Conservation (phyloP, 257 asterid genomes). For the Solanum chiquidenum region DNA sequence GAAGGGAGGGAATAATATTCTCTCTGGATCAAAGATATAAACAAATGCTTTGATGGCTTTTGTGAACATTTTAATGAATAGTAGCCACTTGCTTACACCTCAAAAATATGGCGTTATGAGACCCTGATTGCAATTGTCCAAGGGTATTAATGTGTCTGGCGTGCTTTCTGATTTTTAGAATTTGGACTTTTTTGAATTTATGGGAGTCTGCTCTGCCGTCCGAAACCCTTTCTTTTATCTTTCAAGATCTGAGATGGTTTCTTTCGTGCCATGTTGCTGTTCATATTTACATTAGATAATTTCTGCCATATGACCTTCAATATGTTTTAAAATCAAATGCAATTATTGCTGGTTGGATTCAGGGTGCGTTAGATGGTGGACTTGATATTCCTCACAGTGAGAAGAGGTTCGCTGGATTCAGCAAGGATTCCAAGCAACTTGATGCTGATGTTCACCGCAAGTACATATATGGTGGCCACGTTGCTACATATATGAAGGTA, state of each 20-base stretch:
- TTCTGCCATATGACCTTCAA: not conserved
- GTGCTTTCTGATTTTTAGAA: not conserved
- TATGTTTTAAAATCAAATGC: not conserved
- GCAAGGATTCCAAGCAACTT: slow-evolving; percentile 58
- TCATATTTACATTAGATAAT: not conserved
- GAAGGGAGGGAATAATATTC: not conserved
- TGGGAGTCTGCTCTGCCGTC: not conserved
- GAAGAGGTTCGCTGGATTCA: slow-evolving; percentile 74
- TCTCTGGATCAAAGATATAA: not conserved
- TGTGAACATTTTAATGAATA: not conserved
- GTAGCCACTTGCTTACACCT: not conserved
- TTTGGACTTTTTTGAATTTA: not conserved
- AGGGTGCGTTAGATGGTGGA: slow-evolving; percentile 92
- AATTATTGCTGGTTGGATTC: not conserved
- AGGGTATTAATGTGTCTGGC: not conserved
- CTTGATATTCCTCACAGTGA: slow-evolving; percentile 85
- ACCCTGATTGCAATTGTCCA: not conserved
- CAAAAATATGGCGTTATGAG: not conserved
- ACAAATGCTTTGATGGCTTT: not conserved
- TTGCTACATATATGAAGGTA: slow-evolving; percentile 72
- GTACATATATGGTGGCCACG: slow-evolving; percentile 75
- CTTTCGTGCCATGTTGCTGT: not conserved
- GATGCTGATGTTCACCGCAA: slow-evolving; percentile 77
- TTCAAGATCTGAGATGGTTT: not conserved
- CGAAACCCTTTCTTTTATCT: not conserved